Conservation (phyloP, 371 early-diverging fungal genomes). For the Rhizopus microsporus region DNA sequence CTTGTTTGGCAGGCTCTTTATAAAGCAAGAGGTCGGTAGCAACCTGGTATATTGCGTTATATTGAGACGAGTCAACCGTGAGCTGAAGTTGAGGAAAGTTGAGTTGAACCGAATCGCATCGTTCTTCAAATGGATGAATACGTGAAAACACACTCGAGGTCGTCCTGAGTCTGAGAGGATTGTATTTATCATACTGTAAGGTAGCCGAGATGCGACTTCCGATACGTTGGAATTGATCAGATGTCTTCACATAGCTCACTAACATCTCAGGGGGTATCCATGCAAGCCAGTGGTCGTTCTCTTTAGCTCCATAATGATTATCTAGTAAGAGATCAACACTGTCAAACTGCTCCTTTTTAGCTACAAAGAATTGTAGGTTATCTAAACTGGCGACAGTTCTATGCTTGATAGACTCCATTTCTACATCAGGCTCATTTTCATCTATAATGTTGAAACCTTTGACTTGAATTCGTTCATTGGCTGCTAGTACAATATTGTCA, state of each 20-base stretch:
- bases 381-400: slow-evolving; percentile 73
- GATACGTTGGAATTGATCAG: slow-evolving; percentile 70
- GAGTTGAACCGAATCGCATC: slow-evolving; percentile 63
- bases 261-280: slow-evolving; percentile 90
- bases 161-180: slow-evolving; percentile 69
- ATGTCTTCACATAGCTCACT: slow-evolving; percentile 54
- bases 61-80: slow-evolving; percentile 75
- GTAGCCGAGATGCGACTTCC: slow-evolving; percentile 72
- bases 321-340: slow-evolving; percentile 52
- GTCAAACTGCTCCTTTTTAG: slow-evolving; percentile 64
- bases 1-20: slow-evolving; percentile 76
- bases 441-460: slow-evolving; percentile 64
- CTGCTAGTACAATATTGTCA: slow-evolving; percentile 59
- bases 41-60: slow-evolving; percentile 68
- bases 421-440: slow-evolving; percentile 43
- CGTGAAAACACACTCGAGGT: slow-evolving; percentile 22
- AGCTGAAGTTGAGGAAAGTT: slow-evolving; percentile 70
- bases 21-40: slow-evolving; percentile 80
- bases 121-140: slow-evolving; percentile 51
- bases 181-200: slow-evolving; percentile 79
- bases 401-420: slow-evolving; percentile 68
- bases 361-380: slow-evolving; percentile 80
- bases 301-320: slow-evolving; percentile 52
- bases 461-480: slow-evolving; percentile 68
- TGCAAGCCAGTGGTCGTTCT: slow-evolving; percentile 69